phyloP scores from a whole-genome alignment of 805 yeast genomes.

The Yamadazyma sp. region DNA sequence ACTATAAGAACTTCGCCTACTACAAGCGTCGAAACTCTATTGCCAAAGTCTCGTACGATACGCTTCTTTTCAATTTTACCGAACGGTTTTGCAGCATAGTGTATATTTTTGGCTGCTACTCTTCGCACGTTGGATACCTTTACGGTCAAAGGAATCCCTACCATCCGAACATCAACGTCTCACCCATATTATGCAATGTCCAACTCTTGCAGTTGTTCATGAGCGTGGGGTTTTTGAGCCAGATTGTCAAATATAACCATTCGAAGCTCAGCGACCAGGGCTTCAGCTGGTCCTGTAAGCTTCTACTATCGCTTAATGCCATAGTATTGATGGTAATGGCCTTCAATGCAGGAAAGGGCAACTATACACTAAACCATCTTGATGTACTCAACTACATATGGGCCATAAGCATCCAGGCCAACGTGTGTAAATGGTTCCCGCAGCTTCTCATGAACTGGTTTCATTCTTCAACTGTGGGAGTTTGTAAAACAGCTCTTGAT shows the following conservation, averaged over 20 bases:
- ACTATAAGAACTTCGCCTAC: conserved; percentile 11
- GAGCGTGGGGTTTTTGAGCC: conserved; percentile 3
- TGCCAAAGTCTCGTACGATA: conserved; percentile 40
- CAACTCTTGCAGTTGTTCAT: conserved; percentile 6
- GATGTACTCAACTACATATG: conserved; percentile 45
- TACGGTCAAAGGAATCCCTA: conserved; percentile 11
- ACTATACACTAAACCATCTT: conserved; percentile 20
- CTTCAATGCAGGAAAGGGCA: conserved; percentile 10
- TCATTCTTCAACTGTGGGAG: conserved; percentile 18
- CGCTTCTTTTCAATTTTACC: conserved; percentile 19
- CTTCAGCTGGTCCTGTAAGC: conserved; percentile 6
- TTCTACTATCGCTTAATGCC: neutral
- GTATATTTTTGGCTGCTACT: conserved; percentile 1
- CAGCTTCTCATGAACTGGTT: conserved; percentile 43
- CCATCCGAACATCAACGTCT: conserved; percentile 5
- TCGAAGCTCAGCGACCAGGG: conserved; percentile 13
- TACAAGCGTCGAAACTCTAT: conserved; percentile 29
- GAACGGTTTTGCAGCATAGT: conserved; percentile 3
- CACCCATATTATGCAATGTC: neutral
- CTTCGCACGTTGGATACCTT: neutral
- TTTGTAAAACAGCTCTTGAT: neutral
- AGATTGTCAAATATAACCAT: conserved; percentile 6
- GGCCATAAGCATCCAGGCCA: conserved; percentile 29
- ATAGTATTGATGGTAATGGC: conserved; percentile 1
- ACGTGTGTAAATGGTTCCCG: conserved; percentile 34